These are phyloP conservation scores for Choricystis sp. DNA, from an alignment of 139 green algal species.

Conservation along the genomic window DNA sequence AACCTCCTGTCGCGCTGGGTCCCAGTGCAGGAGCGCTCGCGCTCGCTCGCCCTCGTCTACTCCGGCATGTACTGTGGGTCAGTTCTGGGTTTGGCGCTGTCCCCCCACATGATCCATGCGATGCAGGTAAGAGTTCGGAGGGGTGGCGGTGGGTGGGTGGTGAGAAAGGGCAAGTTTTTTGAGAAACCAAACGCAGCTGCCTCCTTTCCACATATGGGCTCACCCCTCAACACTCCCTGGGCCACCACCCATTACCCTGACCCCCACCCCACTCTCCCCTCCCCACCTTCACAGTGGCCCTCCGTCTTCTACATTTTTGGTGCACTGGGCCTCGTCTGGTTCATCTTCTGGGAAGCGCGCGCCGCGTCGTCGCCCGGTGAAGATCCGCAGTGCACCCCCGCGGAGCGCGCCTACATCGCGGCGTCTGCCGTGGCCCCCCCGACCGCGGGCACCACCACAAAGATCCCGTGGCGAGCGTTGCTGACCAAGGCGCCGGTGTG, in stretches of 20 bases:
- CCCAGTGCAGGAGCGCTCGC: slow-evolving; percentile 62
- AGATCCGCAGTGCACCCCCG: slow-evolving; percentile 28
- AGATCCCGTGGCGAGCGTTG: slow-evolving; percentile 84
- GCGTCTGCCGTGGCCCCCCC: background rate
- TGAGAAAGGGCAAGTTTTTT: too few relatives aligned
- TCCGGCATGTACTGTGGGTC: slow-evolving; percentile 87
- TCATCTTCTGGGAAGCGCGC: slow-evolving; percentile 38
- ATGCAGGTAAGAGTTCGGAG: too few relatives aligned
- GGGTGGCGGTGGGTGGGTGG: too few relatives aligned
- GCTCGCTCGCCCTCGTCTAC: slow-evolving; percentile 86
- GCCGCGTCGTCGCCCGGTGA: slow-evolving; percentile 39
- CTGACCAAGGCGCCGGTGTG: slow-evolving; percentile 74
- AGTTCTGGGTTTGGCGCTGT: slow-evolving; percentile 60
- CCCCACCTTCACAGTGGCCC: too few relatives aligned
- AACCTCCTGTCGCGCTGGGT: slow-evolving; percentile 90
- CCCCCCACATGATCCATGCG: slow-evolving; percentile 46
- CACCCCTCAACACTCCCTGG: too few relatives aligned
- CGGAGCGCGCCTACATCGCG: slow-evolving; percentile 16
- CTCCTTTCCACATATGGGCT: too few relatives aligned
- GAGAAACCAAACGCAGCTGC: background rate
- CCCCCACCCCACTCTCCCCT: too few relatives aligned
- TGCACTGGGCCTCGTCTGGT: slow-evolving; percentile 46
- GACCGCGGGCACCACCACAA: background rate
- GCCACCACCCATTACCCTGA: too few relatives aligned
- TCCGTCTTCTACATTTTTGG: slow-evolving; percentile 93